These are phyloP conservation scores for Eucalyptus brandiana DNA, from an alignment of 345 rosid genomes.

Conservation along the genomic window DNA sequence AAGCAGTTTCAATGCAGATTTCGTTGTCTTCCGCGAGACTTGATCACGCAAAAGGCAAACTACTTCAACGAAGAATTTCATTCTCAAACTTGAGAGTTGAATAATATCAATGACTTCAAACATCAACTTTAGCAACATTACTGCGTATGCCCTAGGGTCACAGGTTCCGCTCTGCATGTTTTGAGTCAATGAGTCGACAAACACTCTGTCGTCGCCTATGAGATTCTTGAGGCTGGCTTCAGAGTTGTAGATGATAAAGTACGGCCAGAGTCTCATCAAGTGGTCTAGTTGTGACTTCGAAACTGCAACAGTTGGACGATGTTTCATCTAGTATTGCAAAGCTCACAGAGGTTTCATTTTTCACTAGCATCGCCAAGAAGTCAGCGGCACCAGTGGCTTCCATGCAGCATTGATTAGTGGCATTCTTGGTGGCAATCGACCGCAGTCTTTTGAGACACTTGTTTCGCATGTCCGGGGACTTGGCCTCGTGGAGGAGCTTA, in stretches of 20 bases:
- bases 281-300: slow-evolving; percentile 1
- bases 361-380: slow-evolving; percentile 1
- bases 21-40: slow-evolving; percentile 51
- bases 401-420: slow-evolving; percentile 50
- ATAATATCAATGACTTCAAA: slow-evolving; percentile 45
- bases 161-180: slow-evolving; percentile 30
- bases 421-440: slow-evolving; percentile 42
- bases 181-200: slow-evolving; percentile 32
- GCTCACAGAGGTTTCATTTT: not conserved
- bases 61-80: no score
- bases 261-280: slow-evolving; percentile 53
- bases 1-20: slow-evolving; percentile 40
- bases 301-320: slow-evolving; percentile 4
- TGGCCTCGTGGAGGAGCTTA: slow-evolving; percentile 39
- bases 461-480: slow-evolving; percentile 26
- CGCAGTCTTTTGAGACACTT: slow-evolving; percentile 43
- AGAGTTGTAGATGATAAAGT: slow-evolving; percentile 49
- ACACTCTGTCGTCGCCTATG: slow-evolving; percentile 14
- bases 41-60: slow-evolving; percentile 25
- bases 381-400: slow-evolving; percentile 62
- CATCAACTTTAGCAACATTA: slow-evolving; percentile 21
- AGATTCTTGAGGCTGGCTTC: slow-evolving; percentile 51
- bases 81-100: slow-evolving; percentile 8
- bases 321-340: no score
- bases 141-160: slow-evolving; percentile 38